Base-by-base conservation (phyloP, 2,329 filamentous ascomycete species). In the Pezicula radicicola region DNA sequence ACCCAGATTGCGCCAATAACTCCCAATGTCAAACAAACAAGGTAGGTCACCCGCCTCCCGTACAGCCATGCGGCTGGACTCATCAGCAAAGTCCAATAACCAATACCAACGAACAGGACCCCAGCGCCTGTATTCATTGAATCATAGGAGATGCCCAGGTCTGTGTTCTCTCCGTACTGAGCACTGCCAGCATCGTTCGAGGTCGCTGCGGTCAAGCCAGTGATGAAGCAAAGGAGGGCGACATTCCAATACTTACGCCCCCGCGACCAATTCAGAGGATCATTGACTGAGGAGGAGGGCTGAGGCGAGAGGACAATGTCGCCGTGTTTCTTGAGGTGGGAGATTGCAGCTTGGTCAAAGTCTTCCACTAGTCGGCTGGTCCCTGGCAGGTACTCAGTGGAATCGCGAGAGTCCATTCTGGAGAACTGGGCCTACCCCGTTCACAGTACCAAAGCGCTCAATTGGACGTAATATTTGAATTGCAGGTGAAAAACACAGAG, bases 41-140 rank as follows among this genome's bases (percentile, higher is more conserved):
- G 64, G 58, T 82, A 83, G n/a, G 76, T 68, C 44, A 80, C 71
- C 8, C 78, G 72, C 8, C 79, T 73, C 41, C 79, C 79, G 59
- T 81, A 82, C 1, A 82, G 65, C 61, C 76, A 77, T 2, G 79
- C 75, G 18, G 75, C 72, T 0, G 79, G 78, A 16, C 76, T 77
- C 33, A 77, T 72, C 13, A 82, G 68, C 45, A 82, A 63, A 1
- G 76, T 77, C 68, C 76, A 79, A 59, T 79, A 80, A 5, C 79
- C 79, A 49, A 83, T 81, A 3, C 73, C 76, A 33, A 79, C 60
- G 58, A 82, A 82, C 45, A 82, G 62, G 2, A 83, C 76, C 21
- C 78, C 79, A 1, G 78, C 79, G n/a, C 76, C 78, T 4, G 75
- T 79, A 49, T 83, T 81, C 65, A 79, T 78, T 6, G 75, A 70